Evolutionary conservation across 2,329 filamentous ascomycete genomes (phyloP).

Genomic region (Fusarium tanahbumbuense): DNA sequence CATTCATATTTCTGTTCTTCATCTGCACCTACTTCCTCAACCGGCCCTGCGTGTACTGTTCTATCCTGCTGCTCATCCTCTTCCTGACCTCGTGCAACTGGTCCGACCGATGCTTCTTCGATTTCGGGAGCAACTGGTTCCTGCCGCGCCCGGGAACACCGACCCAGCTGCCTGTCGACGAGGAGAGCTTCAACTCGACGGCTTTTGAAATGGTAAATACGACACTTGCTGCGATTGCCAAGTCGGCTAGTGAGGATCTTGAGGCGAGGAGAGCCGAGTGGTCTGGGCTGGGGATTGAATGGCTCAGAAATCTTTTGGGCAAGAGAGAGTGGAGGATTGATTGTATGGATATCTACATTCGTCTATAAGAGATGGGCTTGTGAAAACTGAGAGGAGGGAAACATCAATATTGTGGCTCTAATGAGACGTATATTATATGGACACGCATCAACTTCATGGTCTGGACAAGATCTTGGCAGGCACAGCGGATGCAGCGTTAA

Average conservation of each 20-base stretch:
- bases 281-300: conserved; percentile 84
- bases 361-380: conserved; percentile 64
- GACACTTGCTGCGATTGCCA: conserved; percentile 75
- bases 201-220: conserved; percentile 71
- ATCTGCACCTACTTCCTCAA: conserved; percentile 96
- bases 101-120: conserved; percentile 92
- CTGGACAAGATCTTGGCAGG: not conserved
- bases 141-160: conserved; percentile 70
- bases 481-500: conserved; percentile 11
- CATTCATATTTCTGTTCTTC: conserved; percentile 90
- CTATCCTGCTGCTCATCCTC: conserved; percentile 91
- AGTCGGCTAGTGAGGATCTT: conserved; percentile 73
- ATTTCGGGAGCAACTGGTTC: conserved; percentile 93
- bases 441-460: not conserved
- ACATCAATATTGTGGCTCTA: conserved; percentile 1
- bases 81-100: conserved; percentile 92
- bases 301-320: conserved; percentile 84
- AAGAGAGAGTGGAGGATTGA: conserved; percentile 90
- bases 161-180: conserved; percentile 44
- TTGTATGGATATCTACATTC: conserved; percentile 88
- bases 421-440: conserved; percentile 17
- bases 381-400: not conserved
- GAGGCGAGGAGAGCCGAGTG: conserved; percentile 69
- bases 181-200: conserved; percentile 59
- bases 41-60: conserved; percentile 97